Base-by-base conservation (phyloP, 768 basidiomycete species). In the Boletales sp. region DNA sequence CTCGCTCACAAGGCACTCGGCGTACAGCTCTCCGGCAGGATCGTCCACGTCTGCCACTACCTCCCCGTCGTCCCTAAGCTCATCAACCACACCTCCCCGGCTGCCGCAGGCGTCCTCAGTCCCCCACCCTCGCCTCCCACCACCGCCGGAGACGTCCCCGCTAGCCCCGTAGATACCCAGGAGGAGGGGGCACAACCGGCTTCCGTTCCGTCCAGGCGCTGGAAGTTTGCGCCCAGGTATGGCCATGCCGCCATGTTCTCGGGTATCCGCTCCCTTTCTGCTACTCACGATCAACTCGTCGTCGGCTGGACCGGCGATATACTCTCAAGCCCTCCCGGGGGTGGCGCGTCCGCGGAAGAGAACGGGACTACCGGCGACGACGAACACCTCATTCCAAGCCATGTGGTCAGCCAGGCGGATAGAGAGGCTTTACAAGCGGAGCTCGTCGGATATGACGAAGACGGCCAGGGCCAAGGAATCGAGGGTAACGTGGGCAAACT, bases 231-330 rank as follows among this genome's bases (percentile, higher is more conserved):
- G 2, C 81, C 84, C 2, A 78, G 95, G 36, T 85, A 92, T 55
- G 94, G 94, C 15, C 97, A 98, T 64, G 81, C 90, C 9, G 95
- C 95, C 11, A 93, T 98, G 89, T 87, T 94, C 52, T 88, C 87
- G 40, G 95, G 95, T 30, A 93, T 97, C 62, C 83, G 85, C 46
- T 88, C 87, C 11, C 80, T 99, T 32, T 78, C 85, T 3, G 73
- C 82, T 12, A 87, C 88, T 0, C 89, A 95, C 69, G 87, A 95
- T 58, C 92, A 98, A 72, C 67, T 95, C 61, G 80, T 97, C 64
- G 77, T 98, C 39, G 95, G 93, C 18, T 95, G 97, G 90, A 90
- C 90, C 0, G 95, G 95, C 35, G 93, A 97, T 56, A 79, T 98
- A 56, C 67, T 82, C 43, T 77, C 83, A 11, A 46, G 64, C 10